Evolutionary conservation across 176 grass and related monocot genomes (phyloP).

Genomic region (Saccharum officinarum): DNA sequence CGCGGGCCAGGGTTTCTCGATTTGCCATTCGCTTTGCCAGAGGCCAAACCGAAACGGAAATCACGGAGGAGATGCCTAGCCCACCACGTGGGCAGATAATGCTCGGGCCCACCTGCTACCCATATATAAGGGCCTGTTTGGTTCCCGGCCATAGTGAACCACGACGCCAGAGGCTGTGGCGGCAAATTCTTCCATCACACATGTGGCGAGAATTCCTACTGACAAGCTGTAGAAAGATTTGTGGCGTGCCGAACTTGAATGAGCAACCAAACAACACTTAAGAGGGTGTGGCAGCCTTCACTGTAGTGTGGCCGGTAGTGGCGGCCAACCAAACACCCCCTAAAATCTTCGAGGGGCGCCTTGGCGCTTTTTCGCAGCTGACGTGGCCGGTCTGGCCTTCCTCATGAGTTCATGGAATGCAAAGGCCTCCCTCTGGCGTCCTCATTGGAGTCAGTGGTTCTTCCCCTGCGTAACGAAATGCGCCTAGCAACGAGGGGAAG

Average conservation of each 20-base stretch:
- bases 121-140: background rate
- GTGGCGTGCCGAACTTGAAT: too few species aligned
- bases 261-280: too few species aligned
- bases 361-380: slow-evolving; percentile 11
- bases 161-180: too few species aligned
- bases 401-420: background rate
- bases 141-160: too few species aligned
- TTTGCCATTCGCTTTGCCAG: too few species aligned
- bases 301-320: too few species aligned
- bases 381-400: background rate
- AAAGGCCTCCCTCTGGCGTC: background rate
- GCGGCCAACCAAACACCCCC: background rate
- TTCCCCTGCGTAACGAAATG: background rate
- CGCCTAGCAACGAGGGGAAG: too few species aligned
- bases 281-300: too few species aligned
- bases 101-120: background rate
- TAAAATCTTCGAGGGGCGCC: slow-evolving; percentile 17
- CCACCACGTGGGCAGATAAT: slow-evolving; percentile 41
- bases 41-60: too few species aligned
- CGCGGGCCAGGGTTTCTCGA: background rate
- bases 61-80: background rate
- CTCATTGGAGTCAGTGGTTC: background rate
- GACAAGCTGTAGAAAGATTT: too few species aligned
- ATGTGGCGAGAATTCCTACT: too few species aligned
- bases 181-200: too few species aligned